Conservation (phyloP, 768 basidiomycete genomes). For the Porphyrellus cyaneotinctus region DNA sequence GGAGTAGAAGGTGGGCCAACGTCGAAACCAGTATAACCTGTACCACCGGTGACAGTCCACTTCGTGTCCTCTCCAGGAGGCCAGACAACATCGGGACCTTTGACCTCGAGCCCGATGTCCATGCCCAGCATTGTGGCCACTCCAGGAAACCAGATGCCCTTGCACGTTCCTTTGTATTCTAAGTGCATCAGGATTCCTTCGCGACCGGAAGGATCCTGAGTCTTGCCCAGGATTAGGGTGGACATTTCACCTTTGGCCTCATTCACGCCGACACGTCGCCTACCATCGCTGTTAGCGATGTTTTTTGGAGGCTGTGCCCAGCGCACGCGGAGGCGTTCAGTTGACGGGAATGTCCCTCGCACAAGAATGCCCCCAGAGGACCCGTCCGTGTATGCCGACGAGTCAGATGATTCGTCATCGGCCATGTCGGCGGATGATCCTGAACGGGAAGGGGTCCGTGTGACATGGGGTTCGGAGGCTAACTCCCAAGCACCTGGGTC, state of each 20-base stretch:
- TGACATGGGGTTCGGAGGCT: constrained; percentile 71
- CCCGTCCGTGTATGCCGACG: constrained; percentile 45
- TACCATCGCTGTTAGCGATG: constrained; percentile 45
- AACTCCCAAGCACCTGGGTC: constrained; percentile 70
- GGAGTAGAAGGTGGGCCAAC: constrained; percentile 40
- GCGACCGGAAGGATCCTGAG: constrained; percentile 33
- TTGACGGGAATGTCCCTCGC: constrained; percentile 75
- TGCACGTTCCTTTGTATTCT: constrained; percentile 70
- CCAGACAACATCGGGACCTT: constrained; percentile 69
- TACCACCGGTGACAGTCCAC: constrained; percentile 63
- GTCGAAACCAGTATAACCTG: constrained; percentile 71
- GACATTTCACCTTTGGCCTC: constrained; percentile 66
- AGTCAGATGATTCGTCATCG: constrained; percentile 80
- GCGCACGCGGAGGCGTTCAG: constrained; percentile 70
- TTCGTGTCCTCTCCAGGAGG: constrained; percentile 42
- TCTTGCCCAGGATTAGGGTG: constrained; percentile 53
- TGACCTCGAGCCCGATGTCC: constrained; percentile 67
- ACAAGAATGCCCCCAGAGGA: constrained; percentile 61
- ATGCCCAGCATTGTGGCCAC: constrained; percentile 78
- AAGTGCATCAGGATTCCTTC: constrained; percentile 62
- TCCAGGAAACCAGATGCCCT: constrained; percentile 77
- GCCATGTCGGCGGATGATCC: constrained; percentile 69
- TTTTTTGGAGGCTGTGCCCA: constrained; percentile 68
- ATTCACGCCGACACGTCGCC: constrained; percentile 66
- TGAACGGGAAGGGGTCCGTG: constrained; percentile 50